Base-by-base conservation (phyloP, 2,329 filamentous ascomycete species). In the Albophoma yamanashiensis region DNA sequence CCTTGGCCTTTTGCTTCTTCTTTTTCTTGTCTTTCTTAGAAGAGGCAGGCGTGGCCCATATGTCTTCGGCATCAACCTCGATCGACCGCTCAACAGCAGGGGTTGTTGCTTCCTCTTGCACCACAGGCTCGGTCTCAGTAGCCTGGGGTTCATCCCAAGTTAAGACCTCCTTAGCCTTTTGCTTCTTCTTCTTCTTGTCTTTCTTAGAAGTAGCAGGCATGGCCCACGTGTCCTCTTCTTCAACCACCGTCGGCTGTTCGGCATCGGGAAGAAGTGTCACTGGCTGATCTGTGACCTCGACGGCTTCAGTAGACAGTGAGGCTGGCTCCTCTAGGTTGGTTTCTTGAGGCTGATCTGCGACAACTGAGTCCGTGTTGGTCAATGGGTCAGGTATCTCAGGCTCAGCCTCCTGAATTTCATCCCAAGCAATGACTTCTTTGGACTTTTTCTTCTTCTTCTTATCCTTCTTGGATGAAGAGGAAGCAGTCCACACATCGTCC, bases 21-120 rank as follows among this genome's bases (percentile, higher is more conserved):
- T 62, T 58, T 22, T 62, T 58, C 27, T 60, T 60, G 40, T 62
- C 53, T 25, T 60, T 59, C 50, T 62, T 61, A 2, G 57, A 58
- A 43, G 59, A 50, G n/a, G 45, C 9, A 45, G 57, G 60, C 12
- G 40, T 57, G 39, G 58, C 55, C 56, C n/a, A 59, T 20, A 45
- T 15, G 42, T 59, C 59, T 42, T 63, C 61, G n/a, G 61, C 20
- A 7, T 60, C 60, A 42, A 42, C 55, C 15, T 17, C 17, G 3
- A 15, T 6, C 7, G 40, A 42, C 40, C n/a, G 42, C 42, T 45
- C 42, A 11, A 7, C 42, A 11, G n/a, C 42, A 45, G 42, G 42
- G 5, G n/a, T 3, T 45, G n/a, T 3, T 45, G 42, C 25, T 15
- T 34, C 38, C 15, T 27, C 38, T 17, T 12, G 39, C 34, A 36